A percentile compares a stretch with the other conserved stretches of the same genome.
Evolutionary conservation across 495 filamentous ascomycete species (phyloP).

Genomic region (Daldinia decipiens): DNA sequence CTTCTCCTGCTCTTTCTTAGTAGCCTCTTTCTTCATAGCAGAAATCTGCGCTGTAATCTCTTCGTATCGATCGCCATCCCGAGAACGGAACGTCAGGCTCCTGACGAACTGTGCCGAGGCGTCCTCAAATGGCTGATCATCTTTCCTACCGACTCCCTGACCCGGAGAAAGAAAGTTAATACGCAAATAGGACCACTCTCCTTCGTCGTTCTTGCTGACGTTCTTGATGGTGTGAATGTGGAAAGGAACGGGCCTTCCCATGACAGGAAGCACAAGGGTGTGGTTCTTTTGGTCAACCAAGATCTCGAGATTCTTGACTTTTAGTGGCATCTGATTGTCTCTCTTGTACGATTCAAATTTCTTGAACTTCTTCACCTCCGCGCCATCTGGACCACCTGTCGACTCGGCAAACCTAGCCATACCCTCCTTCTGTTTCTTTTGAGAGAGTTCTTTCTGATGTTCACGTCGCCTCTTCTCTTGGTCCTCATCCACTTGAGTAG

Average conservation of each 20-base stretch:
- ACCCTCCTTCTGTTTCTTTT: slow-evolving; percentile 89
- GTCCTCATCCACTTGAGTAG: slow-evolving; percentile 85
- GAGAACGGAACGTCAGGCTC: slow-evolving; percentile 92
- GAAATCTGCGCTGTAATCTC: slow-evolving; percentile 90
- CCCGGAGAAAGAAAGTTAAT: slow-evolving; percentile 98
- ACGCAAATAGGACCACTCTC: slow-evolving; percentile 89
- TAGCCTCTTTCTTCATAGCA: slow-evolving; percentile 89
- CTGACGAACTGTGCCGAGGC: slow-evolving; percentile 93
- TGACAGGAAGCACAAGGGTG: slow-evolving; percentile 92
- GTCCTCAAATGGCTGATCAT: slow-evolving; percentile 98
- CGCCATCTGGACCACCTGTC: slow-evolving; percentile 86
- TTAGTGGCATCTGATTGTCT: slow-evolving; percentile 89
- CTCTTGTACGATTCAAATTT: slow-evolving; percentile 99
- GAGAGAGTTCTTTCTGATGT: slow-evolving; percentile 90
- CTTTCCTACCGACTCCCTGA: slow-evolving; percentile 96
- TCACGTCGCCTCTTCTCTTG: slow-evolving; percentile 87
- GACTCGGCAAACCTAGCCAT: slow-evolving; percentile 81
- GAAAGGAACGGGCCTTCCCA: slow-evolving; percentile 97
- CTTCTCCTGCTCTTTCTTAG: slow-evolving; percentile 95
- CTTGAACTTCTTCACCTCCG: slow-evolving; percentile 94
- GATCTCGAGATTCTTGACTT: slow-evolving; percentile 84
- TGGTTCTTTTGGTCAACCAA: slow-evolving; percentile 89
- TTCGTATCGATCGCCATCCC: slow-evolving; percentile 84
- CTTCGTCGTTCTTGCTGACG: slow-evolving; percentile 92
- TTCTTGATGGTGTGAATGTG: slow-evolving; percentile 99